Percentiles rank a stretch among this genome's conserved stretches.
phyloP scores from a whole-genome alignment of 2,329 filamentous ascomycete species.

The Aspergillus tubingensis region DNA sequence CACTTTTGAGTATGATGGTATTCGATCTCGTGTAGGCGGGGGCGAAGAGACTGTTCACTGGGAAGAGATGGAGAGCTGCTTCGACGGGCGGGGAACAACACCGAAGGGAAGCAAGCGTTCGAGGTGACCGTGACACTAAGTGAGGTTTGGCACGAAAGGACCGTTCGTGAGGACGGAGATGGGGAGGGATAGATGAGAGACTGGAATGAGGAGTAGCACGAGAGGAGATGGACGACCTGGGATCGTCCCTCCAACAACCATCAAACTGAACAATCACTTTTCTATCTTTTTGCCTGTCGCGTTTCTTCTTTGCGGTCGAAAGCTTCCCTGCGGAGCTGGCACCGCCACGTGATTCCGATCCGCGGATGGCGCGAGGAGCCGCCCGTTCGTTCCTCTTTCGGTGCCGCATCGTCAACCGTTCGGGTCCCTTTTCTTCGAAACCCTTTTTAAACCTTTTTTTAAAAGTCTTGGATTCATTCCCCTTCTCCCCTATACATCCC shows the following conservation, averaged over 20 bases:
- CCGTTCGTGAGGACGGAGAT: not conserved
- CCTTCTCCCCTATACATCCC: not conserved
- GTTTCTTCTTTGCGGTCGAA: conserved; percentile 15
- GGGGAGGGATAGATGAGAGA: not conserved
- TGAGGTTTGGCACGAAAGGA: not conserved
- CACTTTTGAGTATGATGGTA: not conserved
- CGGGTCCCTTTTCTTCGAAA: not conserved
- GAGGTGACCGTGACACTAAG: not conserved
- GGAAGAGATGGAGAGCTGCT: not conserved
- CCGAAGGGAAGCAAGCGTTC: not conserved
- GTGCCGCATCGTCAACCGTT: conserved; percentile 3
- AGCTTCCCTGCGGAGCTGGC: conserved; percentile 19
- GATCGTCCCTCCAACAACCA: not conserved
- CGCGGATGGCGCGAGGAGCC: not conserved
- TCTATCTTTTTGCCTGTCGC: conserved; percentile 10
- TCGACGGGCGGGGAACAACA: not conserved
- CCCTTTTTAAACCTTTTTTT: conserved; percentile 8
- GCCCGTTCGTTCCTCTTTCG: not conserved
- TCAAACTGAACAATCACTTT: not conserved
- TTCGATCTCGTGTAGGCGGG: not conserved
- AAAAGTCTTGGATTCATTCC: not conserved
- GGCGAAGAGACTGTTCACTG: not conserved
- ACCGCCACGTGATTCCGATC: conserved; percentile 18
- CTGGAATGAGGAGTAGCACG: not conserved
- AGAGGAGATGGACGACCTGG: not conserved